Conservation (phyloP, 2,329 filamentous ascomycete genomes). For the Pseudogymnoascus sp. region DNA sequence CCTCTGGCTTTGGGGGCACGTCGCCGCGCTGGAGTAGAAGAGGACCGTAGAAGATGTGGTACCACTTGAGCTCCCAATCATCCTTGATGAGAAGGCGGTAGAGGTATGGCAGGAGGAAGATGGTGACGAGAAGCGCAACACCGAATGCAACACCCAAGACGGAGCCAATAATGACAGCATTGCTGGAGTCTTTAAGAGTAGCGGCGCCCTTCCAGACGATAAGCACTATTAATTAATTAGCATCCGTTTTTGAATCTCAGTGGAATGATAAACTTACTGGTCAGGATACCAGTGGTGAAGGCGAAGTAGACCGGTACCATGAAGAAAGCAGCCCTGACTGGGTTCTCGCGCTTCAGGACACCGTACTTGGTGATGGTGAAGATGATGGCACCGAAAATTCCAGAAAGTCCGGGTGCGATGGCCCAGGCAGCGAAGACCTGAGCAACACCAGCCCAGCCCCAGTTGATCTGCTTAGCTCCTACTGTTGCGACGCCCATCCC, state of each 20-base stretch:
- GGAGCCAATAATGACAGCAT: slow-evolving; percentile 34
- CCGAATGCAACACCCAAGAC: slow-evolving; percentile 35
- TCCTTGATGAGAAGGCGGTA: slow-evolving; percentile 36
- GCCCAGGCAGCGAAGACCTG: slow-evolving; percentile 56
- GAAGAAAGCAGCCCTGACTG: slow-evolving; percentile 34
- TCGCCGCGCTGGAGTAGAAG: slow-evolving; percentile 33
- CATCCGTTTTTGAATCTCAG: background rate
- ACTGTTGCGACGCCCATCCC: slow-evolving; percentile 52
- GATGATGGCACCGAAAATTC: slow-evolving; percentile 42
- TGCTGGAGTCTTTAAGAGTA: slow-evolving; percentile 26
- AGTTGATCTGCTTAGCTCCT: slow-evolving; percentile 45
- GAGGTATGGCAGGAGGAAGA: slow-evolving; percentile 43
- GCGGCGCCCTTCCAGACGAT: slow-evolving; percentile 37
- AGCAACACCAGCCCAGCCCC: slow-evolving; percentile 50
- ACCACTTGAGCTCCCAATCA: slow-evolving; percentile 37
- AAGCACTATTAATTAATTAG: slow-evolving; percentile 21
- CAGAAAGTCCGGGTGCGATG: slow-evolving; percentile 51
- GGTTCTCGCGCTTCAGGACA: slow-evolving; percentile 35
- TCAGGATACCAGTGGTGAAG: slow-evolving; percentile 34
- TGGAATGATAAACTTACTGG: slow-evolving; percentile 22
- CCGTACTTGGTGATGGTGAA: slow-evolving; percentile 38
- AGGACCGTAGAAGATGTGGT: slow-evolving; percentile 36
- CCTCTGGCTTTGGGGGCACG: slow-evolving; percentile 29
- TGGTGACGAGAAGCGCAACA: slow-evolving; percentile 31
- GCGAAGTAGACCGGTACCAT: slow-evolving; percentile 37